phyloP scores from a whole-genome alignment of 2,329 filamentous ascomycete species.

The Colletotrichum cuscutae region DNA sequence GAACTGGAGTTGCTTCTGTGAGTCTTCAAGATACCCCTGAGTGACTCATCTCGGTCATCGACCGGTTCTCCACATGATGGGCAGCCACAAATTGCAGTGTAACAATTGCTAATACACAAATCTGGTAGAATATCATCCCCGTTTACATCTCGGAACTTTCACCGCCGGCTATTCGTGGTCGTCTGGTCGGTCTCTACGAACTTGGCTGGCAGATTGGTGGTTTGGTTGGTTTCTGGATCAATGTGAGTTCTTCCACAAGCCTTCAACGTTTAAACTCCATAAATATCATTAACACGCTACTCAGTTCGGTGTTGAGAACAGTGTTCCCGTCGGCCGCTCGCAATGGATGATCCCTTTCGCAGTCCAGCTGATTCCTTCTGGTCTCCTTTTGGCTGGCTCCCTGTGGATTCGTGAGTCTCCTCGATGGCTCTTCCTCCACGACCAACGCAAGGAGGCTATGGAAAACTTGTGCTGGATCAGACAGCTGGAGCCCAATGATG shows the following conservation, averaged over 20 bases:
- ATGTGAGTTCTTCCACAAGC: constrained; percentile 43
- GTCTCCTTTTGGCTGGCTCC: constrained; percentile 59
- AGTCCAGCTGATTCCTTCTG: constrained; percentile 65
- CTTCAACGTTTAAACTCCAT: constrained; percentile 33
- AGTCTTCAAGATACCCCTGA: background rate
- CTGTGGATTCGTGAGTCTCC: constrained; percentile 65
- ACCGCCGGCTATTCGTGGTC: constrained; percentile 63
- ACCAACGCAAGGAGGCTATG: constrained; percentile 61
- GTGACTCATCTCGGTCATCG: background rate
- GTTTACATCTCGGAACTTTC: constrained; percentile 57
- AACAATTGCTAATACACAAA: constrained; percentile 19
- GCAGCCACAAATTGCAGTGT: background rate
- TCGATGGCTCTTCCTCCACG: constrained; percentile 68
- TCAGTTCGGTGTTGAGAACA: constrained; percentile 34
- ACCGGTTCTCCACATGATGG: background rate
- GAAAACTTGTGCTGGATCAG: constrained; percentile 65
- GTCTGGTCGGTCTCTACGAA: constrained; percentile 65
- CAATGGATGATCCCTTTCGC: constrained; percentile 63
- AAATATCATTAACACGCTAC: constrained; percentile 41
- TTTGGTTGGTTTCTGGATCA: constrained; percentile 62
- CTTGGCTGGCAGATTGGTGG: constrained; percentile 64
- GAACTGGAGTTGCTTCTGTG: constrained; percentile 44
- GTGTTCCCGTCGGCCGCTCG: constrained; percentile 24
- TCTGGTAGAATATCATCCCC: constrained; percentile 57
- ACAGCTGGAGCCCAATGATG: constrained; percentile 56